Percentiles rank a stretch among this genome's conserved stretches.
phyloP scores from a whole-genome alignment of 116 monocot genomes.

The Phalaenopsis hybrid region DNA sequence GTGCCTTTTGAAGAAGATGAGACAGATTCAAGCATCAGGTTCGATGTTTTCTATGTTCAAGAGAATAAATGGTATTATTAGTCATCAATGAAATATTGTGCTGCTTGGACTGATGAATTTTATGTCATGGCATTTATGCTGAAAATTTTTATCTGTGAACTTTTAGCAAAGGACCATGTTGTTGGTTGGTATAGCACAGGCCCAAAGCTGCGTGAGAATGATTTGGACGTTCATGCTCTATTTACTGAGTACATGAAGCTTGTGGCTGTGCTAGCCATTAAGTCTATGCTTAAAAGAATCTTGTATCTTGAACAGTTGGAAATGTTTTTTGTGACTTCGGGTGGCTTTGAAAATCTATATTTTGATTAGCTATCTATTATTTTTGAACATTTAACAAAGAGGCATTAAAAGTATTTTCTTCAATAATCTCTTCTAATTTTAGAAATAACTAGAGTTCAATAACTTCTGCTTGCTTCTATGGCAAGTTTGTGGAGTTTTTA shows the following conservation, averaged over 20 bases:
- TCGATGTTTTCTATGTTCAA: slow-evolving; percentile 99
- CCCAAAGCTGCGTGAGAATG: slow-evolving; percentile 91
- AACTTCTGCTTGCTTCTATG: neutral
- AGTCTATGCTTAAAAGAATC: neutral
- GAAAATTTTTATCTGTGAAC: slow-evolving; percentile 6
- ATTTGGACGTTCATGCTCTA: slow-evolving; percentile 78
- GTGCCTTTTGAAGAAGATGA: slow-evolving; percentile 99
- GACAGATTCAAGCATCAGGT: slow-evolving; percentile 87
- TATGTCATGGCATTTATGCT: slow-evolving; percentile 8
- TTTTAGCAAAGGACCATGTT: slow-evolving; percentile 91
- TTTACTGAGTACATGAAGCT: slow-evolving; percentile 56
- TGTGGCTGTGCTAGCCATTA: neutral
- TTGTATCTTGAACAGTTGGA: neutral
- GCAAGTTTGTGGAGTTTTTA: slow-evolving; percentile 1
- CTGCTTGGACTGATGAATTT: neutral
- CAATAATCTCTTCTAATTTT: neutral
- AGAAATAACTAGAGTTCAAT: neutral
- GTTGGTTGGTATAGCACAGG: slow-evolving; percentile 99
- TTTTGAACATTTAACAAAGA: neutral
- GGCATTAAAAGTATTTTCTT: neutral
- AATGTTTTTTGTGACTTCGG: neutral
- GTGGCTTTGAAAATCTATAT: slow-evolving; percentile 1
- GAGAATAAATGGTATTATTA: slow-evolving; percentile 69
- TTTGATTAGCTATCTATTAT: slow-evolving; percentile 1
- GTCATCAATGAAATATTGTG: neutral